These are phyloP conservation scores for Craterostigma plantagineum DNA, from an alignment of 257 asterid species.

Conservation along the genomic window DNA sequence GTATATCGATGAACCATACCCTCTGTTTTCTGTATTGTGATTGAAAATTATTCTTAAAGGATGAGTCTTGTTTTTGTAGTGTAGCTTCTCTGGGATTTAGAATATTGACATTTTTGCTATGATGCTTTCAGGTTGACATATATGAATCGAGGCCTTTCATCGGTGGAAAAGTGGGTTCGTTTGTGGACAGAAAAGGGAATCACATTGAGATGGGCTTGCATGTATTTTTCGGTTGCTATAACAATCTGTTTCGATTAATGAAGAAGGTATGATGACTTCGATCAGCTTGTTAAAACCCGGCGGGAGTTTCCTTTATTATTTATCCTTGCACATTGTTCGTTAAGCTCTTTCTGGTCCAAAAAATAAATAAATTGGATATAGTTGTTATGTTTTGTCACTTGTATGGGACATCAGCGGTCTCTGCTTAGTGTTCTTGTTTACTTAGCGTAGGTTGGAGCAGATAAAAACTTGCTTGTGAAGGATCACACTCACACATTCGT, in stretches of 20 bases:
- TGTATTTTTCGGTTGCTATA: background rate
- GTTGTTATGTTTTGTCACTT: no score
- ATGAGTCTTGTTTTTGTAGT: no score
- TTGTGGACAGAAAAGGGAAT: slow-evolving; percentile 1
- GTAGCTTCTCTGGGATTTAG: background rate
- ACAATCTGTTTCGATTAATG: background rate
- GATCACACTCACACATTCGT: slow-evolving; percentile 95
- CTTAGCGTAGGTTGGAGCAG: slow-evolving; percentile 69
- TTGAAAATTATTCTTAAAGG: no score
- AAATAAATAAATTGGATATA: no score
- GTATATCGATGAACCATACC: no score
- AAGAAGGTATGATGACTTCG: background rate
- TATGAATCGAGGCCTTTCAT: background rate
- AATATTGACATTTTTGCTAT: background rate
- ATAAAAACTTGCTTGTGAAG: slow-evolving; percentile 76
- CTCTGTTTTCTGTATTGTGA: no score
- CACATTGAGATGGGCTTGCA: background rate
- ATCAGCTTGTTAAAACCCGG: background rate
- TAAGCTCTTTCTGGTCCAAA: no score
- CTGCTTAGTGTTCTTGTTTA: background rate
- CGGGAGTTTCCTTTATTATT: no score
- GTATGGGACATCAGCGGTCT: no score
- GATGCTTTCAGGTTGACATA: background rate
- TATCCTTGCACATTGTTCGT: no score
- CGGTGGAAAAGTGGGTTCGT: slow-evolving; percentile 1